phyloP scores from a whole-genome alignment of 331 rosid species.

The Quercus phellos region DNA sequence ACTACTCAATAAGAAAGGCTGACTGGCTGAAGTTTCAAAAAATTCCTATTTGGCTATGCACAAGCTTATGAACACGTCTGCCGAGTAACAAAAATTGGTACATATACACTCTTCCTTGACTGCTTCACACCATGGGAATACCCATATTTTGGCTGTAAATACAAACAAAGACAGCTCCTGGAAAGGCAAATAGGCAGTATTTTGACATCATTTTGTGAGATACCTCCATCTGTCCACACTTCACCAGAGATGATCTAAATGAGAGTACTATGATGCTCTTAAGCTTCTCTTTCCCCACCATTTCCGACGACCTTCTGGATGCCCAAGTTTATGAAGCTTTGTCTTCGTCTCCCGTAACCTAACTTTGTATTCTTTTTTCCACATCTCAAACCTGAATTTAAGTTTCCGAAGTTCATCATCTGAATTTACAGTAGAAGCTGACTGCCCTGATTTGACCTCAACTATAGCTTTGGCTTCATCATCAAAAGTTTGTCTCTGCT shows the following conservation, averaged over 20 bases:
- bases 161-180: slow-evolving; percentile 24
- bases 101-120: slow-evolving; percentile 39
- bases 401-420: slow-evolving; percentile 63
- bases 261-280: slow-evolving; percentile 38
- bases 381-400: slow-evolving; percentile 55
- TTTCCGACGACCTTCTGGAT: slow-evolving; percentile 50
- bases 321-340: slow-evolving; percentile 44
- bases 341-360: slow-evolving; percentile 58
- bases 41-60: slow-evolving; percentile 46
- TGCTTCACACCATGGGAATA: slow-evolving; percentile 17
- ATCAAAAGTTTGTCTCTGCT: slow-evolving; percentile 55
- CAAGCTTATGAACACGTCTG: slow-evolving; percentile 35
- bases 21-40: slow-evolving; percentile 15
- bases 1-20: slow-evolving; percentile 17
- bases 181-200: slow-evolving; percentile 20
- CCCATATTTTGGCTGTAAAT: slow-evolving; percentile 9
- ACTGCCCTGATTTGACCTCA: slow-evolving; percentile 45
- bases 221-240: slow-evolving; percentile 11
- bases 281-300: slow-evolving; percentile 80
- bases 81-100: slow-evolving; percentile 39
- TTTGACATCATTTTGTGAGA: slow-evolving; percentile 11
- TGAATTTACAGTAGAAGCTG: slow-evolving; percentile 25
- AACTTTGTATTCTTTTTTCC: slow-evolving; percentile 91
- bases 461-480: slow-evolving; percentile 57
- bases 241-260: slow-evolving; percentile 6